Base-by-base conservation (phyloP, 352 stramenopile genomes). In the Globisporangium irregulare region DNA sequence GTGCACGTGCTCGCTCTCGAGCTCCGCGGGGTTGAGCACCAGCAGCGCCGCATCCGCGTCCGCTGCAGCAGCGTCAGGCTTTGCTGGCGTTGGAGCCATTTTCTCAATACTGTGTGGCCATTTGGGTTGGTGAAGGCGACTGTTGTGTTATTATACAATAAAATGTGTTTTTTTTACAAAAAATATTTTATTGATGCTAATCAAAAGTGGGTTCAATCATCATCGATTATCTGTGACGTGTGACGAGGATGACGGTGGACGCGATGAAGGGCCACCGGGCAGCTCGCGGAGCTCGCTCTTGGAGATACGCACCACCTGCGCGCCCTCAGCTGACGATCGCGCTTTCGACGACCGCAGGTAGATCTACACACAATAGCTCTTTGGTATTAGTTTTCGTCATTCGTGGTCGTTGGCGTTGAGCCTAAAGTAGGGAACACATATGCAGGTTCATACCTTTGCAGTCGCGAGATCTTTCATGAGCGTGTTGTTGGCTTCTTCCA, bases 1-100 rank as follows among this genome's bases (percentile, higher is more conserved):
- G 69, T 94, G 87, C 54, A 95, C 86, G 62, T 95, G 84, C 71
- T 95, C 80, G 14, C 71, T 71, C 73, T 95, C 87, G 15, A 95
- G 70, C 34, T 74, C 68, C n/a, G 81, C 80, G 10, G 87, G 79
- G 24, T 65, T 61, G 54, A 92, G 73, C 29, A 25, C 27, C 41
- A 41, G 38, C 36, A 25, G 25, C 18, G 41, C 24, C 15, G 36
- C 22, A 8, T 41, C 59, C 9, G 24, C 36, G 2, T 43, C 55
- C 8, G 55, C 56, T 1, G 38, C 29, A n/a, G 41, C 3, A 4
- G 20, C 27, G 27, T 32, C 56, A 29, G 56, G 38, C 20, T 32
- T n/a, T 3, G 56, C 20, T 10, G 56, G 5, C 20, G 58, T 41
- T 22, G 59, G 24, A 36, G 59, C 41, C 59, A 64, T 64, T 64